phyloP scores from a whole-genome alignment of 192 early-diverging fungal species.

The Podila epicladia region DNA sequence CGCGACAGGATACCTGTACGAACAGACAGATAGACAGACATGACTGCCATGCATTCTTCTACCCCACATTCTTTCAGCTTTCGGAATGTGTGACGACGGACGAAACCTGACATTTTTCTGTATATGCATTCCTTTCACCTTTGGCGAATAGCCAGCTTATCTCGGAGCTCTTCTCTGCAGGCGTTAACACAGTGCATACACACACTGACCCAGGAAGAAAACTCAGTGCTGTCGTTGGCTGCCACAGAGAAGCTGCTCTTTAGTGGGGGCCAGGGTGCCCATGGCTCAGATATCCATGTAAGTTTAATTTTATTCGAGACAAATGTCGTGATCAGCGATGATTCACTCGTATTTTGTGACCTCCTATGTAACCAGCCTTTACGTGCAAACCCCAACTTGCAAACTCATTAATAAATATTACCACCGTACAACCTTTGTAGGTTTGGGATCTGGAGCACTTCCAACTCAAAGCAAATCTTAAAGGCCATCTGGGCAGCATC shows the following conservation, averaged over 20 bases:
- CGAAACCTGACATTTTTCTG: not conserved
- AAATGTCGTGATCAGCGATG: conserved; percentile 31
- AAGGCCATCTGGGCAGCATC: conserved; percentile 62
- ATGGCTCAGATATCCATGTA: conserved; percentile 66
- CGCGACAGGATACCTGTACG: conserved; percentile 11
- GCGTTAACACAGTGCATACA: conserved; percentile 51
- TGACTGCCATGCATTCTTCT: too few species aligned
- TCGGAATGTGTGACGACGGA: not conserved
- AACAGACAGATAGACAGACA: too few species aligned
- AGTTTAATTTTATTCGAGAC: conserved; percentile 16
- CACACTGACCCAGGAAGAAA: conserved; percentile 60
- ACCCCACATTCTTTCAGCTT: not conserved
- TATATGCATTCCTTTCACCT: not conserved
- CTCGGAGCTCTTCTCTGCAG: conserved; percentile 32
- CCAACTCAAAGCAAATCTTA: conserved; percentile 55
- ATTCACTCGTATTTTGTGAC: not conserved
- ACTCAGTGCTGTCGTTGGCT: conserved; percentile 73
- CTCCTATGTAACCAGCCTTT: not conserved
- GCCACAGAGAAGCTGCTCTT: conserved; percentile 66
- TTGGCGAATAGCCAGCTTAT: conserved; percentile 35
- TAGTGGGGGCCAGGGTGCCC: conserved; percentile 72
- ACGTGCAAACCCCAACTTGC: not conserved
- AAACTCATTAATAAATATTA: too few species aligned
- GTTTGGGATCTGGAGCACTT: conserved; percentile 64
- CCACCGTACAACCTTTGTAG: conserved; percentile 10